phyloP scores from a whole-genome alignment of 352 stramenopile genomes.

The Globisporangium spiculum region DNA sequence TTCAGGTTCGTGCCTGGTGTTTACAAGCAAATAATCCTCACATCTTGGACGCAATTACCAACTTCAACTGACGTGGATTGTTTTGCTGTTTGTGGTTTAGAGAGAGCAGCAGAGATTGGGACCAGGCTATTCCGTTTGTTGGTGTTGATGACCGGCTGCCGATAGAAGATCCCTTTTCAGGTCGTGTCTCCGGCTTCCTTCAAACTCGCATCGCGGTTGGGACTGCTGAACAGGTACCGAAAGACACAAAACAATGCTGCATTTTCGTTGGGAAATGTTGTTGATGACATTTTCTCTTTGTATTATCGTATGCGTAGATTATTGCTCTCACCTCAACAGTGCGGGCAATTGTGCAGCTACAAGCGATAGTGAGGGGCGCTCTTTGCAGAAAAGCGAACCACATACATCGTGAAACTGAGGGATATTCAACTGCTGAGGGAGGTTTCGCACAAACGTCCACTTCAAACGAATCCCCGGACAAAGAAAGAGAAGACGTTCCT shows the following conservation, averaged over 20 bases:
- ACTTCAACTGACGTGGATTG: not conserved
- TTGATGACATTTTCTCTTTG: not conserved
- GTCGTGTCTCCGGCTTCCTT: slow-evolving; percentile 29
- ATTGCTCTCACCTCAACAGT: slow-evolving; percentile 28
- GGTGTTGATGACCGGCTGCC: slow-evolving; percentile 31
- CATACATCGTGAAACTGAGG: not conserved
- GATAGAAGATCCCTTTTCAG: slow-evolving; percentile 47
- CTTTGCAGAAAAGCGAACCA: slow-evolving; percentile 14
- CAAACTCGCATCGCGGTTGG: slow-evolving; percentile 36
- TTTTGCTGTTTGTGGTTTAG: not conserved
- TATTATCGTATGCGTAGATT: slow-evolving; percentile 18
- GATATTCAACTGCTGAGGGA: not conserved
- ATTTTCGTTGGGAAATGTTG: not conserved
- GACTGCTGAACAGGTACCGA: slow-evolving; percentile 49
- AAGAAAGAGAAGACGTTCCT: not conserved
- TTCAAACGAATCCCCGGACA: not conserved
- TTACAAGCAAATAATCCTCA: not conserved
- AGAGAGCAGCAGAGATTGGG: slow-evolving; percentile 4
- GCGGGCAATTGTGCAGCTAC: slow-evolving; percentile 28
- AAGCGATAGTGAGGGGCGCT: slow-evolving; percentile 31
- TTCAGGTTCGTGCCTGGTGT: slow-evolving; percentile 22
- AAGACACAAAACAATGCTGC: not conserved
- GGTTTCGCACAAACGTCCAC: not conserved
- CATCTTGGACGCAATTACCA: not conserved
- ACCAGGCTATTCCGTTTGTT: slow-evolving; percentile 24